These are phyloP conservation scores for Hymenochaete sp. DNA, from an alignment of 1,284 basidiomycete genomes.

Conservation along the genomic window DNA sequence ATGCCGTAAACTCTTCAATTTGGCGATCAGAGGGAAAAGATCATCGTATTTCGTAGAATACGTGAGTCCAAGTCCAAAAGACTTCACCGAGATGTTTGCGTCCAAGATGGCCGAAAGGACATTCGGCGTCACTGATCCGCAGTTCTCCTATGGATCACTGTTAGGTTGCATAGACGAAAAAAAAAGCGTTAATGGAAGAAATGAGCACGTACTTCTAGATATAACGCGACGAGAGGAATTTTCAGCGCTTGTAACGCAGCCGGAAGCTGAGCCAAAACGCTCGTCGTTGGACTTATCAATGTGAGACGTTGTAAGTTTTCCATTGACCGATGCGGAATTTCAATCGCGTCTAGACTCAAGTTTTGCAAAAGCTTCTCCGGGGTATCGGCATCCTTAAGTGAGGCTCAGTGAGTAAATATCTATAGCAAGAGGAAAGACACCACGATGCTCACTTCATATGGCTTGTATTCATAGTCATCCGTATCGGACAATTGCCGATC, in stretches of 20 bases:
- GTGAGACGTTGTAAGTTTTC: neutral
- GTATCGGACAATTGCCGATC: neutral
- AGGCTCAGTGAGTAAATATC: neutral
- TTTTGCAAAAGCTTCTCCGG: neutral
- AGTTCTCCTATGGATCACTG: conserved; percentile 6
- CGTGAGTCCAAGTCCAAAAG: conserved; percentile 7
- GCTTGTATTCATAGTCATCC: neutral
- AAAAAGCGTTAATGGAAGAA: too few species aligned
- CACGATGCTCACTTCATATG: neutral
- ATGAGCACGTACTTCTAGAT: conserved; percentile 6
- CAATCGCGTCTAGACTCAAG: neutral
- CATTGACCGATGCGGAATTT: conserved; percentile 1
- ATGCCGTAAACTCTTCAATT: neutral
- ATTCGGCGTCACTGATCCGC: conserved; percentile 11
- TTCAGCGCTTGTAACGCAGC: conserved; percentile 1
- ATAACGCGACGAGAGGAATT: neutral
- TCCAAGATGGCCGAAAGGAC: conserved; percentile 2
- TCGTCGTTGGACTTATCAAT: conserved; percentile 1
- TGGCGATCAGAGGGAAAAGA: conserved; percentile 3
- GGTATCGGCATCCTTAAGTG: neutral
- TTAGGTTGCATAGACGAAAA: too few species aligned
- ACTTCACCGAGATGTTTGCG: neutral
- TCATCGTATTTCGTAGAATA: conserved; percentile 14
- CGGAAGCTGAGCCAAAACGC: conserved; percentile 1
- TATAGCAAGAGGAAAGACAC: too few species aligned